Base-by-base conservation (phyloP, 495 filamentous ascomycete species). In the Aspergillus haitiensis region DNA sequence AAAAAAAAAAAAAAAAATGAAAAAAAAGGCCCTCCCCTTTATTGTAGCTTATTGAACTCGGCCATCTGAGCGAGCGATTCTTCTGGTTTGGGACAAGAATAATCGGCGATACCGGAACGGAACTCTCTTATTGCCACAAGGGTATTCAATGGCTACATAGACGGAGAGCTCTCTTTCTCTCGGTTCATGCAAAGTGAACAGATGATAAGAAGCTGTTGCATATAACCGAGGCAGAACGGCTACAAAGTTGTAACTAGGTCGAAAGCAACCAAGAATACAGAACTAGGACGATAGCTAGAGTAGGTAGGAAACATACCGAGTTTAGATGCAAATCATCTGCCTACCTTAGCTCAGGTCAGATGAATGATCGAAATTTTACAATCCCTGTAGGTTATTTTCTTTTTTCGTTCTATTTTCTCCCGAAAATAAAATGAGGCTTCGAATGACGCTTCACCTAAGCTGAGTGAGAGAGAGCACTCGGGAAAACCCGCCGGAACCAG, bases 401-500 rank as follows among this genome's bases (percentile, higher is more conserved):
- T 47, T 47, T 47, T 47, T 47, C 10, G 3, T 15, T 21, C n/a
- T 5, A 9, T 47, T 9, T 21, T 47, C 16, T 3, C 10, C 21
- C 13, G 15, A 9, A 18, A 8, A 47, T 16, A 18, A 47, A 47
- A 18, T 21, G 44, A 47, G 44, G 44, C 44, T n/a, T 40, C 11
- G 37, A n/a, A n/a, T 27, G 21, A 27, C 21, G 21, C 21, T 27
- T 27, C 21, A n/a, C 37, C 15, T 8, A 46, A 47, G 44, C n/a
- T 47, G 44, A 18, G 12, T 16, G 15, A 47, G 15, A 47, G 44
- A 47, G 48, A 34, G 21, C 11, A 37, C 57, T 59, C 57, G 57
- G 57, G 57, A 59, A 59, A 59, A 59, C 13, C 57, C 57, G 57
- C 57, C 48, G 57, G 39, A 44, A 13, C 49, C 57, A 59, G 57